Evolutionary conservation across 345 rosid species (phyloP).

Genomic region (Erysimum cheiranthoides): DNA sequence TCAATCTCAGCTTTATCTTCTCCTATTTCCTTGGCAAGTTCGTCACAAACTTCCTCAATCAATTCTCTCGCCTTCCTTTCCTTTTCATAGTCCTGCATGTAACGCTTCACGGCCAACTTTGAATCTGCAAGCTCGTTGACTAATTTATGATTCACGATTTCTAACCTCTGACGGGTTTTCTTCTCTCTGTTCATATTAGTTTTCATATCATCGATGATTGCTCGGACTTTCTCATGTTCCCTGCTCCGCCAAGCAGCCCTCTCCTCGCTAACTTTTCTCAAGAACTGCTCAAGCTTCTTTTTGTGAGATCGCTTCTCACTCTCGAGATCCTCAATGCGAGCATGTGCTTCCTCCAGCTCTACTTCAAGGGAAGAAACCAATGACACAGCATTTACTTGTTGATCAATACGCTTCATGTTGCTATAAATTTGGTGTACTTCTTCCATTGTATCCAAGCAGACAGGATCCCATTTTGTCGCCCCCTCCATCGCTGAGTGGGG

Average conservation of each 20-base stretch:
- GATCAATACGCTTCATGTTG: conserved; percentile 63
- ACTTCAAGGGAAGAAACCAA: conserved; percentile 69
- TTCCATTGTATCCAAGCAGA: conserved; percentile 58
- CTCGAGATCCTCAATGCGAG: conserved; percentile 73
- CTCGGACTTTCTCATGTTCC: conserved; percentile 90
- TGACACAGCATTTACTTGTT: conserved; percentile 73
- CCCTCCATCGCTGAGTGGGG: conserved; percentile 85
- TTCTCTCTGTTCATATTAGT: conserved; percentile 72
- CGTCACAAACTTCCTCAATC: conserved; percentile 90
- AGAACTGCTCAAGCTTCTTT: conserved; percentile 87
- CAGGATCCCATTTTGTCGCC: conserved; percentile 91
- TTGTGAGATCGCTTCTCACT: conserved; percentile 74
- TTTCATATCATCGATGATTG: conserved; percentile 74
- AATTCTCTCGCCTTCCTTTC: conserved; percentile 81
- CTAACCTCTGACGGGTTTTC: conserved; percentile 80
- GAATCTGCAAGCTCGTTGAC: conserved; percentile 86
- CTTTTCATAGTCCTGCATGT: conserved; percentile 75
- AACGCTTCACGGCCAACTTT: conserved; percentile 67
- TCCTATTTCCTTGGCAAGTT: conserved; percentile 83
- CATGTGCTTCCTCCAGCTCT: conserved; percentile 73
- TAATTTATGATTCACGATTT: conserved; percentile 79
- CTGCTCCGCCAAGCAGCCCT: conserved; percentile 84
- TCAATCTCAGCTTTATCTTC: conserved; percentile 90
- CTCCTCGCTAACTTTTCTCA: conserved; percentile 89
- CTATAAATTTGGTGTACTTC: conserved; percentile 63